Evolutionary conservation across 306 rosid species (phyloP), one percentile per base, ranked within the genome.

Genomic region (Vigna radiata): DNA sequence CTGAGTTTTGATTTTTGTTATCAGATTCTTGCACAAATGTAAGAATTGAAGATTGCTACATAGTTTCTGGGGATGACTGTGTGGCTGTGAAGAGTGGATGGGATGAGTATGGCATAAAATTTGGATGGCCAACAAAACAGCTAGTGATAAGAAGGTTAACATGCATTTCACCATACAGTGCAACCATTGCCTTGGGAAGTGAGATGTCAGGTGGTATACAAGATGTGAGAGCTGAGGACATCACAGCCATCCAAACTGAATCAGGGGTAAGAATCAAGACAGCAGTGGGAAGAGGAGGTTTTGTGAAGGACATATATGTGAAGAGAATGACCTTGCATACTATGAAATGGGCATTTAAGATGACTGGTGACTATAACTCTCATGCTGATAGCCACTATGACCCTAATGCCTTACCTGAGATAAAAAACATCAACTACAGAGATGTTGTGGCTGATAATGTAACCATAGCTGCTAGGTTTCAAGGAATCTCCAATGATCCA

Each of bases 171-270:
- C 98, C 98, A 11, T 85, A 23, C 80, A 90, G 96, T 58, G 98
- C 98, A 43, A 88, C 89, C 48, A 90, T 93, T 14, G 98, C 98
- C 12, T 75, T 90, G 18, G 98, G 98, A 13, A 93, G 98, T 53
- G 98, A 93, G 65, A 93, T 90, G 98, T 89, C 98, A 0, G 98
- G 96, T 0, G 94, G 96, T 10, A 93, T 93, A 46, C 86, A 90
- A 64, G 94, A 89, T 36, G 94, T 90, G 19, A 83, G 96, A 33
- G 96, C 96, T 0, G 94, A 88, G 69, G 96, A 93, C 71, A 86
- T 93, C 55, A 65, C 86, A 2, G 93, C 96, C 19, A 86, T 93
- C 9, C 73, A 84, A 23, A 72, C 90, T 0, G 96, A 93, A 78
- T 93, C 98, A 2, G 94, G 89, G 4, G 82, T 93, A 65, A 79